Percentiles rank a stretch among this genome's conserved stretches.
phyloP scores from a whole-genome alignment of 306 rosid species.

The Arachis stenosperma region DNA sequence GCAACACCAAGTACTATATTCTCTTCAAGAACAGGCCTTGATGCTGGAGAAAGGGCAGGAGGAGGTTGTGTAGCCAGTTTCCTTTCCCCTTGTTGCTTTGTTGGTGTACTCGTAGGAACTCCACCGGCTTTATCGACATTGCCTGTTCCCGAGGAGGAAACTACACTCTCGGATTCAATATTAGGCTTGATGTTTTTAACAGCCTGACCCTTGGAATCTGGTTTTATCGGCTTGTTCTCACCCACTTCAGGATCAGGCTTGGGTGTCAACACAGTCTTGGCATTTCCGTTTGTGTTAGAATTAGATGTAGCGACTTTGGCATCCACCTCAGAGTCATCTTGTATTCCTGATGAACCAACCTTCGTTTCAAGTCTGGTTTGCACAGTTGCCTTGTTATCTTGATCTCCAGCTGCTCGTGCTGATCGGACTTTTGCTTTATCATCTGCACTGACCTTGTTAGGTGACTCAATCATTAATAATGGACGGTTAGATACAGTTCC shows the following conservation, averaged over 20 bases:
- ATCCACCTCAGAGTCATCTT: slow-evolving; percentile 52
- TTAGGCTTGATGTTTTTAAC: slow-evolving; percentile 44
- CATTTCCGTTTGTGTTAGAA: slow-evolving; percentile 48
- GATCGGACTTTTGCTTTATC: slow-evolving; percentile 62
- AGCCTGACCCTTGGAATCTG: slow-evolving; percentile 46
- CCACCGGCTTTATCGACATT: slow-evolving; percentile 53
- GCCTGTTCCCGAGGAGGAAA: slow-evolving; percentile 47
- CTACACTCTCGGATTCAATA: slow-evolving; percentile 35
- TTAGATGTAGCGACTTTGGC: slow-evolving; percentile 45
- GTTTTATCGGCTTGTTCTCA: slow-evolving; percentile 47
- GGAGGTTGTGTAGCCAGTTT: slow-evolving; percentile 49
- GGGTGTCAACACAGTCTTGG: slow-evolving; percentile 39
- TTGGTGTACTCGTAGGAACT: slow-evolving; percentile 40
- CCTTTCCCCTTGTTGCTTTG: slow-evolving; percentile 60
- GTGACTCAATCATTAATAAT: slow-evolving; percentile 68
- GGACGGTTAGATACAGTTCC: slow-evolving; percentile 67
- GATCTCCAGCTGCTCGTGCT: slow-evolving; percentile 59
- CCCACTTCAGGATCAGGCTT: slow-evolving; percentile 46
- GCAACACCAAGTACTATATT: slow-evolving; percentile 94
- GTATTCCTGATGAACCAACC: slow-evolving; percentile 43
- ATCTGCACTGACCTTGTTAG: slow-evolving; percentile 69
- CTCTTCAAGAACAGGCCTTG: slow-evolving; percentile 68
- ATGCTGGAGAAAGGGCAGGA: background rate
- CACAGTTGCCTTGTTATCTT: slow-evolving; percentile 55
- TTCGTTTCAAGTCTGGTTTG: slow-evolving; percentile 54